Conservation (phyloP, 2,329 filamentous ascomycete genomes). For the Aspergillus transmontanensis region DNA sequence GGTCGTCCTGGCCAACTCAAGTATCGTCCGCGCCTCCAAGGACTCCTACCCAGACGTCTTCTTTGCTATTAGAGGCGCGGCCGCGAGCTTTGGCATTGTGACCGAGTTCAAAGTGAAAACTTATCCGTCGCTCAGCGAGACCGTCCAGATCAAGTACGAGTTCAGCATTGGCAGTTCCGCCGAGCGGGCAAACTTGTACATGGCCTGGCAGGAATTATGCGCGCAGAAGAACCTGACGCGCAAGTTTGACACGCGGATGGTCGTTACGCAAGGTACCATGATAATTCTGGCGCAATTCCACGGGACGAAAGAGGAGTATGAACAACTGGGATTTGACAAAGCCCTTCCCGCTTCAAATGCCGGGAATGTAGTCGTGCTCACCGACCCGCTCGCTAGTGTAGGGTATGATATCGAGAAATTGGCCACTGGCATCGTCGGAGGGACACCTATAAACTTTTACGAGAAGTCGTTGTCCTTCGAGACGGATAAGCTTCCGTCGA, state of each 20-base stretch:
- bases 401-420: conserved; percentile 29
- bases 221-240: conserved; percentile 58
- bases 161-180: conserved; percentile 53
- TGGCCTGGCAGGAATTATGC: conserved; percentile 61
- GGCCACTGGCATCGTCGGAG: conserved; percentile 55
- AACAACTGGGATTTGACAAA: conserved; percentile 37
- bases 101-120: conserved; percentile 44
- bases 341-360: conserved; percentile 26
- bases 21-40: conserved; percentile 32
- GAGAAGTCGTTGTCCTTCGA: not conserved
- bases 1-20: conserved; percentile 50
- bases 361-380: conserved; percentile 26
- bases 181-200: conserved; percentile 54
- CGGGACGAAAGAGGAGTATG: conserved; percentile 60
- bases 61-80: conserved; percentile 41
- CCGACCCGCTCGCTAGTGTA: conserved; percentile 33
- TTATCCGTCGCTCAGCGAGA: conserved; percentile 41
- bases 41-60: conserved; percentile 36
- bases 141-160: conserved; percentile 62
- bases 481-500: no score
- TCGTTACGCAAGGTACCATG: conserved; percentile 56
- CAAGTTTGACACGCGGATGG: conserved; percentile 61
- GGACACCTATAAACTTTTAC: not conserved
- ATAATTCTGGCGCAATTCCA: conserved; percentile 58
- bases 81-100: conserved; percentile 41